Conservation (phyloP, 176 grass and related monocot species). For the Stipa capillata region DNA sequence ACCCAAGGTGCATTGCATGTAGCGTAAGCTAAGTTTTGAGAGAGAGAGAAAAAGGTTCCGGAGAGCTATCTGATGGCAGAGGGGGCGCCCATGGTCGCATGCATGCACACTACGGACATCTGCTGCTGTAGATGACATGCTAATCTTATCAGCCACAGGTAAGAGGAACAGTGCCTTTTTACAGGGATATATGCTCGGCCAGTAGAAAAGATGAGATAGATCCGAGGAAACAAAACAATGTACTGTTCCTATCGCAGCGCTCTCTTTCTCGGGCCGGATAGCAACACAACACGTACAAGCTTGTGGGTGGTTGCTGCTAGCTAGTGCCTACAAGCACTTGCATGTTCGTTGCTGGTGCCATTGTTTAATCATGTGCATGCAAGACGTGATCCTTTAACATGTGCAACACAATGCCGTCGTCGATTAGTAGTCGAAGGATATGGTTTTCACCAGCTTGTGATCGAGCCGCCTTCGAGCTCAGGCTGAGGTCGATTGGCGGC, state of each 20-base stretch:
- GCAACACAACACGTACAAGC: neutral
- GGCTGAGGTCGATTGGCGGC: too few relatives aligned
- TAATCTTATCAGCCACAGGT: constrained; percentile 36
- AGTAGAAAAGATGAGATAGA: neutral
- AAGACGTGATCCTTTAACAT: constrained; percentile 10
- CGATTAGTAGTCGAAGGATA: neutral
- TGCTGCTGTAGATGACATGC: constrained; percentile 28
- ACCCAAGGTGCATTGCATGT: constrained; percentile 24
- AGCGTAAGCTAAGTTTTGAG: neutral
- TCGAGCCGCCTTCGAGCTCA: neutral
- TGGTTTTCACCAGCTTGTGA: neutral
- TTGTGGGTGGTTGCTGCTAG: neutral
- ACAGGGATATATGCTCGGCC: constrained; percentile 7
- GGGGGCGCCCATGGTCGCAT: neutral
- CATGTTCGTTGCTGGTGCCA: neutral
- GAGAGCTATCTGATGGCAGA: neutral
- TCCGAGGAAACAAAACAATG: neutral
- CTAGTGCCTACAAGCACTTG: neutral
- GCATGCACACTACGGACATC: constrained; percentile 17
- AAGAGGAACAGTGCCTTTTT: neutral
- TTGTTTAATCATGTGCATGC: constrained; percentile 19
- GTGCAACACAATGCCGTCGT: constrained; percentile 23
- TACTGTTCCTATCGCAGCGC: neutral
- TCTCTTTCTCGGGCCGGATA: neutral
- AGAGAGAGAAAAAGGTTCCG: too few relatives aligned